Evolutionary conservation across 2,329 filamentous ascomycete species (phyloP), one percentile per base, ranked within the genome.

Genomic region (Colletotrichum liaoningense): DNA sequence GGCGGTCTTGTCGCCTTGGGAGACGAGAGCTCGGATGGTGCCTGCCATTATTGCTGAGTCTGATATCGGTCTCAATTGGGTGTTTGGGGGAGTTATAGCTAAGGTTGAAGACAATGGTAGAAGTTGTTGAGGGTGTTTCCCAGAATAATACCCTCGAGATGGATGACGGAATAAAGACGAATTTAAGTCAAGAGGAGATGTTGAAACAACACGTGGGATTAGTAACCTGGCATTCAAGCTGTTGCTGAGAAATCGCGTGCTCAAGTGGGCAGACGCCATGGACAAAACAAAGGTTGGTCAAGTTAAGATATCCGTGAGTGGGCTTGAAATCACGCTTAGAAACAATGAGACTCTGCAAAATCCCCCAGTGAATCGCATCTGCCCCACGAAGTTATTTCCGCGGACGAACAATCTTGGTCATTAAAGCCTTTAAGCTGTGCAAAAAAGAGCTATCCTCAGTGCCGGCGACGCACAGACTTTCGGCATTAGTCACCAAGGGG

Each of bases 21-120:
- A 79, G n/a, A 76, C 87, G 87, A 75, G 84, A 6, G 81, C 72
- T 33, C 42, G 72, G 52, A 74, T 74, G 12, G 67, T 66, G 26
- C 26, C n/a, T 14, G 60, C 11, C 71, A 71, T 73, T 14, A 2
- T 26, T 54, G 14, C 28, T 46, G 11, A 16, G 52, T 22, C 14
- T 35, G 6, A 16, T 16, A 24, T 16, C 2, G 16, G 28, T 33
- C 5, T n/a, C 33, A 2, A 26, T 38, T 33, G 8, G n/a, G 16
- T n/a, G 24, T 5, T 12, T 22, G 1, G 3, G 2, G 1, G 7
- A 24, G 5, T 3, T n/a, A 2, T 19, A 19, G 7, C 1, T 2
- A 16, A 19, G 55, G 5, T 1, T 16, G 11, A 9, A 42, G 42
- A 12, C 19, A 24, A 19, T 4, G 2, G 24, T 8, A 8, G 62